These are phyloP conservation scores for Neofusicoccum laricinum DNA, from an alignment of 2,329 filamentous ascomycete species.

Conservation along the genomic window DNA sequence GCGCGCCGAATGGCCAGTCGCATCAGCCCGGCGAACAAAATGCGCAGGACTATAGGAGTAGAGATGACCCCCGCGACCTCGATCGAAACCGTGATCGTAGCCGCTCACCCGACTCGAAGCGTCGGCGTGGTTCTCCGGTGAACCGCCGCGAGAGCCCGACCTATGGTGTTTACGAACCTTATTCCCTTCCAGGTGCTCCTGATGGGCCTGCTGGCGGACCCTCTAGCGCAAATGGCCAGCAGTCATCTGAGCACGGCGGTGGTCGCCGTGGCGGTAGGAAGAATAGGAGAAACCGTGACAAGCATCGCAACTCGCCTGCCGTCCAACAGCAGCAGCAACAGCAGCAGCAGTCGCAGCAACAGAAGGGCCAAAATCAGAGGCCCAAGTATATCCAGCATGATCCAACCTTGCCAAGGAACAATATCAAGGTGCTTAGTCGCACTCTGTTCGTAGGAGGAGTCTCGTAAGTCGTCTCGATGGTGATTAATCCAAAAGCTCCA, in stretches of 20 bases:
- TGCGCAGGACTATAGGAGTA: conserved; percentile 14
- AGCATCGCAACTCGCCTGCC: conserved; percentile 21
- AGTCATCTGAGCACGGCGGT: conserved; percentile 45
- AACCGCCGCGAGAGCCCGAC: conserved; percentile 66
- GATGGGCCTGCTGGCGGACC: not conserved
- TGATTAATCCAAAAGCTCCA: not conserved
- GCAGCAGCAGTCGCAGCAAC: conserved; percentile 17
- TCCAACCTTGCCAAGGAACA: conserved; percentile 65
- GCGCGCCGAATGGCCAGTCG: not conserved
- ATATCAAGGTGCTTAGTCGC: conserved; percentile 89
- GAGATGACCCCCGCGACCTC: conserved; percentile 8
- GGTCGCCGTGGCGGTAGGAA: conserved; percentile 56
- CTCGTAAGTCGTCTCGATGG: conserved; percentile 59
- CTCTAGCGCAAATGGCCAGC: not conserved
- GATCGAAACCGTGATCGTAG: conserved; percentile 32
- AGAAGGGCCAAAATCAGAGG: conserved; percentile 21
- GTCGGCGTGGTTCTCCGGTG: conserved; percentile 62
- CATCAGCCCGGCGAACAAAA: not conserved
- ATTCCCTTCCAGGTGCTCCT: conserved; percentile 41
- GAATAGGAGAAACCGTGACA: conserved; percentile 40
- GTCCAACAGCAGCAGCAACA: conserved; percentile 7
- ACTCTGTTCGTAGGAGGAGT: conserved; percentile 97
- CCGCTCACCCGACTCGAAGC: conserved; percentile 71
- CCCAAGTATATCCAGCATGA: conserved; percentile 83
- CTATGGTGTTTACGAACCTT: conserved; percentile 70